Percentiles rank a stretch among this genome's conserved stretches.
These are phyloP conservation scores for Neonothopanus nambi DNA, from an alignment of 1,284 basidiomycete genomes.

Conservation along the genomic window DNA sequence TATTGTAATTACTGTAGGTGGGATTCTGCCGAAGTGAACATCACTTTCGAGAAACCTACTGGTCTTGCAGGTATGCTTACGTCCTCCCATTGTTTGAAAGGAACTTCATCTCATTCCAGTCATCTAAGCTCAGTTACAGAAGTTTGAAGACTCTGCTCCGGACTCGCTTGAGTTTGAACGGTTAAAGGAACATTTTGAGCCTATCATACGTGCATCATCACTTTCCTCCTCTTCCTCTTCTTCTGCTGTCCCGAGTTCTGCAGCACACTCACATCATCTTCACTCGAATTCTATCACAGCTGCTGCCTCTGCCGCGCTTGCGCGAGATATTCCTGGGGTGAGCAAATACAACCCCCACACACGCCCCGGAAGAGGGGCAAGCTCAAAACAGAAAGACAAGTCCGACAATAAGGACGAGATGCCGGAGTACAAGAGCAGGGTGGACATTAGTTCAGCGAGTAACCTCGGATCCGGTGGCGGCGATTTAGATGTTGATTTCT, in stretches of 20 bases:
- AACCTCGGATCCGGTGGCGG: conserved; percentile 57
- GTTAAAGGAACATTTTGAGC: conserved; percentile 93
- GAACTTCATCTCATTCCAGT: conserved; percentile 7
- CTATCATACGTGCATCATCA: conserved; percentile 77
- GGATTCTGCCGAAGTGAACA: conserved; percentile 89
- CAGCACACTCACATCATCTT: conserved; percentile 61
- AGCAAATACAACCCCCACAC: conserved; percentile 68
- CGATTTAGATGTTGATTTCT: conserved; percentile 68
- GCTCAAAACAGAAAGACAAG: conserved; percentile 61
- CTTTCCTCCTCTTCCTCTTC: conserved; percentile 62
- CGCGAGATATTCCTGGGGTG: conserved; percentile 78
- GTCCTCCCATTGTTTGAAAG: background rate
- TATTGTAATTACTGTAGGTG: conserved; percentile 93
- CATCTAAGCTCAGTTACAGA: conserved; percentile 79
- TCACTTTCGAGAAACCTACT: conserved; percentile 95
- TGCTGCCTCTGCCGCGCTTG: conserved; percentile 80
- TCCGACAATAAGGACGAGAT: conserved; percentile 72
- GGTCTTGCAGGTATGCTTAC: conserved; percentile 77
- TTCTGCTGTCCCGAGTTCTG: conserved; percentile 37
- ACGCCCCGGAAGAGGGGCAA: conserved; percentile 41
- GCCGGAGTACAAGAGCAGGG: conserved; percentile 67
- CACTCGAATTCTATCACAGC: conserved; percentile 81
- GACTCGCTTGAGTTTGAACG: conserved; percentile 88
- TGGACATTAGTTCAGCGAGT: conserved; percentile 61
- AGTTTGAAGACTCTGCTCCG: conserved; percentile 81